These are phyloP conservation scores for Boeremia lycopersici DNA, from an alignment of 2,329 filamentous ascomycete genomes.

Conservation along the genomic window DNA sequence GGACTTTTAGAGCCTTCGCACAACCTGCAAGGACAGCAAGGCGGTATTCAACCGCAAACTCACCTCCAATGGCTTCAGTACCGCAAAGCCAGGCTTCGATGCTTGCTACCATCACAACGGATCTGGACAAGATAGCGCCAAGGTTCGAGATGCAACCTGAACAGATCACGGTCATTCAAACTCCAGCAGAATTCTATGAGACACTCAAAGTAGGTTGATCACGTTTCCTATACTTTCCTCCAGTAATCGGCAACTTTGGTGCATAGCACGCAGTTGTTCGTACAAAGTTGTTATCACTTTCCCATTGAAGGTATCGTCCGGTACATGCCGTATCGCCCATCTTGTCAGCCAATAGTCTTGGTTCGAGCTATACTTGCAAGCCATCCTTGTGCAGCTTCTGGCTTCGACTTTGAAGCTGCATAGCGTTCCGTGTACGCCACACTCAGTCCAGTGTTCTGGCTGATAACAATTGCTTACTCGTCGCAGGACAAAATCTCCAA, in stretches of 20 bases:
- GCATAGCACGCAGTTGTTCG: too few species aligned
- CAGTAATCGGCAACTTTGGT: neutral
- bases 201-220: constrained; percentile 73
- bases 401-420: neutral
- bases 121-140: constrained; percentile 89
- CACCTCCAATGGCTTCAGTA: constrained; percentile 34
- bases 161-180: constrained; percentile 77
- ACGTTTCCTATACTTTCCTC: neutral
- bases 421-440: neutral
- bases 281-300: too few species aligned
- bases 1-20: constrained; percentile 21
- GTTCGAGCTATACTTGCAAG: neutral
- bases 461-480: constrained; percentile 16
- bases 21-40: constrained; percentile 23
- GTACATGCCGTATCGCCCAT: too few species aligned
- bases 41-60: constrained; percentile 43
- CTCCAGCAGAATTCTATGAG: constrained; percentile 88
- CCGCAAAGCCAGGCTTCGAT: constrained; percentile 58
- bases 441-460: neutral
- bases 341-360: too few species aligned
- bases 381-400: neutral
- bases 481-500: constrained; percentile 71
- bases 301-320: too few species aligned
- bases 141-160: constrained; percentile 84
- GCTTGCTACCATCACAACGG: constrained; percentile 67